Evolutionary conservation across 177 flowering plant genomes (phyloP).

Genomic region (Vitis hybrid): DNA sequence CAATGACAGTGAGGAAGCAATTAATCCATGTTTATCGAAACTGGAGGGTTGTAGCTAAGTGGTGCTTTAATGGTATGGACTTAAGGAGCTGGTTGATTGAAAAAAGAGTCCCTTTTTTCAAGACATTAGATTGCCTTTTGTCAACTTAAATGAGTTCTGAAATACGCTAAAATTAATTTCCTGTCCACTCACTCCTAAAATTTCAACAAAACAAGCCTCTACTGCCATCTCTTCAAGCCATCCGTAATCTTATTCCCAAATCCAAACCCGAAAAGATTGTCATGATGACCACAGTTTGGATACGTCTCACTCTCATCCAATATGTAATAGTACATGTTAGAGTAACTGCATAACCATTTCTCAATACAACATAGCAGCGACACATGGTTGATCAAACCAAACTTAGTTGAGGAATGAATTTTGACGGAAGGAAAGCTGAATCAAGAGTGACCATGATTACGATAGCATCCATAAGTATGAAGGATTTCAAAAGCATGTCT

Average conservation of each 20-base stretch:
- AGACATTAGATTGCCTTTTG: no score
- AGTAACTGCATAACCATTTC: constrained; percentile 71
- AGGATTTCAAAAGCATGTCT: constrained; percentile 89
- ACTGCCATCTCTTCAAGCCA: constrained; percentile 12
- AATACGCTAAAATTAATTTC: no score
- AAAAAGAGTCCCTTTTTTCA: no score
- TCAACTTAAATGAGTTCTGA: no score
- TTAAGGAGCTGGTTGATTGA: no score
- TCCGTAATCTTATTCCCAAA: constrained; percentile 71
- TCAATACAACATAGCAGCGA: constrained; percentile 81
- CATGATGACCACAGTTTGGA: constrained; percentile 86
- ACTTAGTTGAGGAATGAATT: constrained; percentile 62
- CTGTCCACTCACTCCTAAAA: no score
- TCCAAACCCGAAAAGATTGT: constrained; percentile 83
- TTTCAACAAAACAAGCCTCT: no score
- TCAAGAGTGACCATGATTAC: constrained; percentile 90
- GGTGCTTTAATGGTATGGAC: no score
- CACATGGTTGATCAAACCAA: constrained; percentile 76
- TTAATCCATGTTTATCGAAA: no score
- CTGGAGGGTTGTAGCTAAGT: no score
- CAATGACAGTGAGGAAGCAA: no score
- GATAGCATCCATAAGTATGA: constrained; percentile 67
- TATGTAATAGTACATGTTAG: constrained; percentile 78
- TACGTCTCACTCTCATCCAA: constrained; percentile 92
- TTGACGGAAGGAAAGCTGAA: constrained; percentile 77